These are phyloP conservation scores for Maudiozyma pseudohumilis DNA, from an alignment of 805 yeast genomes.

Conservation along the genomic window DNA sequence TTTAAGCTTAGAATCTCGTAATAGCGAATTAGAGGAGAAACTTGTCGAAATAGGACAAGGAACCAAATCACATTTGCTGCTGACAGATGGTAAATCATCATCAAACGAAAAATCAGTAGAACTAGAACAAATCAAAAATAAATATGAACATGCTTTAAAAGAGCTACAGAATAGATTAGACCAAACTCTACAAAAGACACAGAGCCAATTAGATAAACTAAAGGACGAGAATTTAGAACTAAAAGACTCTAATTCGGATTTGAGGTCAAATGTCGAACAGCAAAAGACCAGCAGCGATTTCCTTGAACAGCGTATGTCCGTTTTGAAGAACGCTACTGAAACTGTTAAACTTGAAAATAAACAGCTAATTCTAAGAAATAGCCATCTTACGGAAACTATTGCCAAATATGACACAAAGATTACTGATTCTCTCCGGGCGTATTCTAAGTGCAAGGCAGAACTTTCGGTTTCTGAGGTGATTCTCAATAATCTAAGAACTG, in stretches of 20 bases:
- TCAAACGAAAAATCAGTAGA: too few relatives aligned
- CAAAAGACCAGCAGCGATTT: conserved; percentile 40
- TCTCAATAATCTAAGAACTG: conserved; percentile 42
- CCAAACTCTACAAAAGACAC: too few relatives aligned
- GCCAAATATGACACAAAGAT: conserved; percentile 40
- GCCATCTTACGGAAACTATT: conserved; percentile 34
- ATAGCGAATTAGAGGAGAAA: conserved; percentile 41
- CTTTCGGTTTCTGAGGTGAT: conserved; percentile 38
- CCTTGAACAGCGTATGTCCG: conserved; percentile 42
- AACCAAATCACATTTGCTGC: conserved; percentile 40
- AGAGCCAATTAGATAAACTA: too few relatives aligned
- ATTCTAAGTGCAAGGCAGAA: conserved; percentile 41
- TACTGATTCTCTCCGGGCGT: conserved; percentile 42
- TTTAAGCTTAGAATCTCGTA: conserved; percentile 47
- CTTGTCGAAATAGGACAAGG: conserved; percentile 50
- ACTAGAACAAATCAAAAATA: too few relatives aligned
- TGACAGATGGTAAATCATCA: too few relatives aligned
- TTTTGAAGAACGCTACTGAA: conserved; percentile 33
- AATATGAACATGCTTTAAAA: too few relatives aligned
- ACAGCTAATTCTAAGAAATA: conserved; percentile 33
- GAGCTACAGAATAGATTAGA: too few relatives aligned
- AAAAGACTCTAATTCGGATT: too few relatives aligned
- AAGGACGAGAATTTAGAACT: too few relatives aligned
- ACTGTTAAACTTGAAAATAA: conserved; percentile 36
- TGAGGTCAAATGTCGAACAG: too few relatives aligned